Conservation (phyloP, 2,329 filamentous ascomycete genomes). For the Sporothrix sp. region DNA sequence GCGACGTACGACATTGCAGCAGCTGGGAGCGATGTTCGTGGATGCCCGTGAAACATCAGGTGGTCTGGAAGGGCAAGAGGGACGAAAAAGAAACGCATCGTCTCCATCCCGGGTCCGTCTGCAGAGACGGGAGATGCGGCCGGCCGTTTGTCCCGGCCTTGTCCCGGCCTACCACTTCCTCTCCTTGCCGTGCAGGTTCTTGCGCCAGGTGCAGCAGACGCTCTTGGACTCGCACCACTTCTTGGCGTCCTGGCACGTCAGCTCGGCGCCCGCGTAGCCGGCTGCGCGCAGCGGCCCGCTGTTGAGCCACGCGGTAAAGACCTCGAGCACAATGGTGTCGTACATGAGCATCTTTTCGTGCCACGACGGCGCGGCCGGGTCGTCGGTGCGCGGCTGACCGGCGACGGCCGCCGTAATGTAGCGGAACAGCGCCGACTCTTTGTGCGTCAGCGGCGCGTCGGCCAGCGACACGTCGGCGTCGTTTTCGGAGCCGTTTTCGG, state of each 20-base stretch:
- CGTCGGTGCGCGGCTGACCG: conserved; percentile 38
- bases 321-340: conserved; percentile 81
- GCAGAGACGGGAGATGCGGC: too few relatives aligned
- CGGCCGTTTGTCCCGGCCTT: too few relatives aligned
- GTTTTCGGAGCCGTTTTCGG: conserved; percentile 25
- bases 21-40: too few relatives aligned
- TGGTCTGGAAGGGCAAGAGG: too few relatives aligned
- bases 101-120: too few relatives aligned
- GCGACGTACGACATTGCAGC: too few relatives aligned
- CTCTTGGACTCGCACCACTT: conserved; percentile 84
- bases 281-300: conserved; percentile 52
- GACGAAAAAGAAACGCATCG: too few relatives aligned
- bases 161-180: conserved; percentile 36
- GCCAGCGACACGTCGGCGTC: conserved; percentile 31
- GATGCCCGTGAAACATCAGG: too few relatives aligned
- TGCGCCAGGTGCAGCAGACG: conserved; percentile 70
- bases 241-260: conserved; percentile 57
- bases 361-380: conserved; percentile 56
- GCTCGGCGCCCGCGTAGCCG: conserved; percentile 58
- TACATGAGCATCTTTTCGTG: conserved; percentile 91
- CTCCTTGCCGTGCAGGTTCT: conserved; percentile 41
- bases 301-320: conserved; percentile 76
- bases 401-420: conserved; percentile 47
- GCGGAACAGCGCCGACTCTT: conserved; percentile 38
- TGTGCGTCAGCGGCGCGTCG: conserved; percentile 25